A percentile compares a stretch with the other conserved stretches of the same genome.
Evolutionary conservation across 2,329 filamentous ascomycete genomes (phyloP).

Genomic region (Microsporum ferrugineum): DNA sequence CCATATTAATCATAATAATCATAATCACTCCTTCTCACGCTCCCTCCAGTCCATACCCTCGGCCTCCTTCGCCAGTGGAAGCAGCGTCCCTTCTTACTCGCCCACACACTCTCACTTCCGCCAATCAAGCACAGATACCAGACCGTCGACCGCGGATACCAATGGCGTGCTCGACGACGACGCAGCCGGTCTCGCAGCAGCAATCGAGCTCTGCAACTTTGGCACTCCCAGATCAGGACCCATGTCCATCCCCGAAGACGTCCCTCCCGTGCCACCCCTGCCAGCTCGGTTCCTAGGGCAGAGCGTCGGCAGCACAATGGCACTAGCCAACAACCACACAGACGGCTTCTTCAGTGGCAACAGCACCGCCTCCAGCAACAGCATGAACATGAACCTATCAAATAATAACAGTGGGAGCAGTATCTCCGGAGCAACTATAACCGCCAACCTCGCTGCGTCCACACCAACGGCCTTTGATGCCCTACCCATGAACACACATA

Average conservation of each 20-base stretch:
- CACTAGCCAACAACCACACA: slow-evolving; percentile 27
- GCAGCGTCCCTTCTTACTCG: slow-evolving; percentile 40
- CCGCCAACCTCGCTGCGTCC: slow-evolving; percentile 21
- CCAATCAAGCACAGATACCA: slow-evolving; percentile 62
- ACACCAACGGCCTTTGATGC: slow-evolving; percentile 33
- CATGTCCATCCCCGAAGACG: slow-evolving; percentile 54
- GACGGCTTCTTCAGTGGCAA: slow-evolving; percentile 44
- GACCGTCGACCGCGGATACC: slow-evolving; percentile 68
- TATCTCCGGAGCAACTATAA: neutral
- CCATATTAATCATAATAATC: neutral
- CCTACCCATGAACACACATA: slow-evolving; percentile 30
- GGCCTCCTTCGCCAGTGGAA: slow-evolving; percentile 46
- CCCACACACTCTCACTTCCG: slow-evolving; percentile 49
- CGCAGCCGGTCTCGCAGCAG: slow-evolving; percentile 77
- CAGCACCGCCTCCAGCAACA: slow-evolving; percentile 22
- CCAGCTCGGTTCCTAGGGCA: slow-evolving; percentile 64
- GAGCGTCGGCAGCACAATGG: slow-evolving; percentile 46
- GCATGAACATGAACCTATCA: slow-evolving; percentile 12
- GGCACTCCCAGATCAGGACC: slow-evolving; percentile 61
- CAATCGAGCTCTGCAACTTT: slow-evolving; percentile 81
- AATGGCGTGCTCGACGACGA: slow-evolving; percentile 61
- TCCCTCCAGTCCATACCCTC: slow-evolving; percentile 63
- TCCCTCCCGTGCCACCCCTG: slow-evolving; percentile 77
- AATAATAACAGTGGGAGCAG: slow-evolving; percentile 4
- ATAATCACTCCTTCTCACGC: slow-evolving; percentile 50